Base-by-base conservation (phyloP, 495 filamentous ascomycete genomes). In the Penicillium ucsense region DNA sequence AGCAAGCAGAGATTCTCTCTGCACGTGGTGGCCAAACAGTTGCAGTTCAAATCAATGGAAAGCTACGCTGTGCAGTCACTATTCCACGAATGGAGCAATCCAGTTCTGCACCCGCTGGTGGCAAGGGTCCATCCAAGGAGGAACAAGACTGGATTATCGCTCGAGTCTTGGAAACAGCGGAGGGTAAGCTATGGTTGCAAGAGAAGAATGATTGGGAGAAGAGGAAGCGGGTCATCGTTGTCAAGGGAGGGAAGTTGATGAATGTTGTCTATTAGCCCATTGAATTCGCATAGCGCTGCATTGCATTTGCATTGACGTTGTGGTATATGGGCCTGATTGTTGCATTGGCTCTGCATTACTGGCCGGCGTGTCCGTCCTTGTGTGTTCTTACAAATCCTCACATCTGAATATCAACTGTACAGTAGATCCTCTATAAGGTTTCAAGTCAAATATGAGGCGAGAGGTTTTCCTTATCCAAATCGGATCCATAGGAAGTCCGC, bases 11-110 rank as follows among this genome's bases (percentile, higher is more conserved):
- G 4, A 70, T 69, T 4, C 52, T 77, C 39, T 64, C 63, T 9
- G 54, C 64, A 12, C 64, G 66, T 33, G 59, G 63, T 20, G 66
- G 66, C 2, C 71, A 71, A 37, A 63, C 61, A 0, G 82, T 83
- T 48, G 82, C 80, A 10, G 80, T 94, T 11, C 82, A 86, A 53
- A 72, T 94, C 20, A 86, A 92, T 55, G 88, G 88, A 5, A 88
- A 82, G 61, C 50, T 84, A 51, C 76, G 77, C 41, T 82, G 84
- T 49, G 77, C 73, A 8, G 70, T 82, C 11, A 73, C 85, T 7
- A 81, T 89, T 32, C 64, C 62, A 5, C 64, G 53, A 8, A 59
- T 58, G 47, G 45, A 59, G 8, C 60, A 57, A 2, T 39, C 60
- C 0, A 50, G 55, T 12, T 53, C 58, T 28, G 51, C 57, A 6